These are phyloP conservation scores for Colletotrichum theobromicola DNA, from an alignment of 2,329 filamentous ascomycete genomes.

Conservation along the genomic window DNA sequence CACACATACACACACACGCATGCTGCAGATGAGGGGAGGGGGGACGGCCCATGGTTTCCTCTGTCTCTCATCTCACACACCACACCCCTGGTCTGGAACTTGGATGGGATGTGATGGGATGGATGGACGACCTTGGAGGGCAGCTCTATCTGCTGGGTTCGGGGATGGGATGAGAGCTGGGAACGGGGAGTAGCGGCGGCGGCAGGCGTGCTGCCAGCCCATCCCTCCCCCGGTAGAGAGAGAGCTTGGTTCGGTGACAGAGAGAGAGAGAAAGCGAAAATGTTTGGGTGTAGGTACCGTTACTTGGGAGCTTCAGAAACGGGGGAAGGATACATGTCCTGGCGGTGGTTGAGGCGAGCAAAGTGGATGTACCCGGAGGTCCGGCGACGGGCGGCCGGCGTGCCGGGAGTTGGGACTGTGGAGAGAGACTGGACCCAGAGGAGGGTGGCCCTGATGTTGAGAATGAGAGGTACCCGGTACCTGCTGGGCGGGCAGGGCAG, in stretches of 20 bases:
- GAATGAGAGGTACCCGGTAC: no score
- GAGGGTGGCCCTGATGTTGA: neutral
- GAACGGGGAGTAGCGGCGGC: conserved; percentile 6
- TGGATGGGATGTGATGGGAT: neutral
- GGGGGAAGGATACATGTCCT: neutral
- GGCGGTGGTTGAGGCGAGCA: neutral
- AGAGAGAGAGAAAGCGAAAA: neutral
- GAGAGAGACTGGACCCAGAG: neutral
- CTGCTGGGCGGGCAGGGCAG: neutral
- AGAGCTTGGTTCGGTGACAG: neutral
- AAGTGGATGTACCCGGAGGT: conserved; percentile 19
- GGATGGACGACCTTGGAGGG: no score
- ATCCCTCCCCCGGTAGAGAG: neutral
- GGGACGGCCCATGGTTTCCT: neutral
- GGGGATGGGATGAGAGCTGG: conserved; percentile 13
- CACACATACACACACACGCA: neutral
- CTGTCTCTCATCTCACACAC: neutral
- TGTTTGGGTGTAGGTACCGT: neutral
- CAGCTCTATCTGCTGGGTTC: no score
- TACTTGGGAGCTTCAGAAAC: neutral
- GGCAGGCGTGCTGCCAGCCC: neutral
- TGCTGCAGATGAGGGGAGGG: neutral
- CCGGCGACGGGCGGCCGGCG: conserved; percentile 2
- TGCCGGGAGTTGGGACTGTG: conserved; percentile 6
- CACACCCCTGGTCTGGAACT: conserved; percentile 9